Evolutionary conservation across 345 rosid species (phyloP).

Genomic region (Citrus maxima): DNA sequence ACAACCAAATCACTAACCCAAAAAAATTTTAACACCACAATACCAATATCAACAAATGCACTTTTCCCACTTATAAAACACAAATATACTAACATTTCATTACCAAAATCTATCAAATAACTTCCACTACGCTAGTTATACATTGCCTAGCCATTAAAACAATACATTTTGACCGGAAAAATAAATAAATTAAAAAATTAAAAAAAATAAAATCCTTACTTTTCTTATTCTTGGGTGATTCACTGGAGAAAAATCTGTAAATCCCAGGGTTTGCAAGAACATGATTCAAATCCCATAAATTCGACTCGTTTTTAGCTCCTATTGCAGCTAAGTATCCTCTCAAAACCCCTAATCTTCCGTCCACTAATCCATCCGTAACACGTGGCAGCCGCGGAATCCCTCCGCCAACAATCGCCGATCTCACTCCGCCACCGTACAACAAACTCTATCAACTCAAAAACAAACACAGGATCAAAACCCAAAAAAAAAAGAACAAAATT

Average conservation of each 20-base stretch:
- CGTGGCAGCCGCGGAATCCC: slow-evolving; percentile 14
- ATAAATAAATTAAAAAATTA: neutral
- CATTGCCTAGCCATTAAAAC: neutral
- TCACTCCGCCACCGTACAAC: slow-evolving; percentile 25
- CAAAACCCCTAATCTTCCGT: slow-evolving; percentile 46
- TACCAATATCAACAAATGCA: neutral
- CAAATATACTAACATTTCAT: neutral
- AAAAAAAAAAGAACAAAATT: neutral
- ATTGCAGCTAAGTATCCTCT: slow-evolving; percentile 57
- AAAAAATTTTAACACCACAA: neutral
- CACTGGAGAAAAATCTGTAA: slow-evolving; percentile 59
- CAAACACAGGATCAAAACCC: neutral
- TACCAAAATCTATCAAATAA: neutral
- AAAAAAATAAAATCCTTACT: slow-evolving; percentile 35
- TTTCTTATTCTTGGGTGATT: slow-evolving; percentile 65
- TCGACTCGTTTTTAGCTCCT: slow-evolving; percentile 32
- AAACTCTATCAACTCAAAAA: slow-evolving; percentile 25
- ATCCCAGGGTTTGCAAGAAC: slow-evolving; percentile 66
- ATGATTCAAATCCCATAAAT: slow-evolving; percentile 44
- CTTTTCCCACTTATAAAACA: neutral
- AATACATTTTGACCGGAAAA: neutral
- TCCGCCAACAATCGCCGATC: slow-evolving; percentile 30
- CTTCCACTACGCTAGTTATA: neutral
- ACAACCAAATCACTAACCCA: neutral
- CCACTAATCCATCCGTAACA: slow-evolving; percentile 18